Conservation (phyloP, 2,329 filamentous ascomycete species). For the Xylaria sp. region DNA sequence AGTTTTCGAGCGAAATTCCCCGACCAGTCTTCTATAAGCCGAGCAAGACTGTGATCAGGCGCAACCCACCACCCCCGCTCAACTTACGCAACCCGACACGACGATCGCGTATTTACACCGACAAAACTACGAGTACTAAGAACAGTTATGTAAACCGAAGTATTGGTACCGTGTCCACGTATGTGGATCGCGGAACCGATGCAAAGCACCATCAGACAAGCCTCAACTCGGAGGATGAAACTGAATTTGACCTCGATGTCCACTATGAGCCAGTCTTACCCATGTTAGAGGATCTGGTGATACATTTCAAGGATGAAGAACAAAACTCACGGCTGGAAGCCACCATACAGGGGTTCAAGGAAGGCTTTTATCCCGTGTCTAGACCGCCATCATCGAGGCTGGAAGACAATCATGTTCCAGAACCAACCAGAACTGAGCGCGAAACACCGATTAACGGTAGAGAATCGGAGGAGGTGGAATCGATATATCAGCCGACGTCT, state of each 20-base stretch:
- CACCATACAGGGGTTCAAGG: slow-evolving; percentile 50
- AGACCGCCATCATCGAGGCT: slow-evolving; percentile 18
- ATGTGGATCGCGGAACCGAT: slow-evolving; percentile 47
- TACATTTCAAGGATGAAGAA: slow-evolving; percentile 54
- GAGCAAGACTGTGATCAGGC: slow-evolving; percentile 27
- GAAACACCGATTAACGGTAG: slow-evolving; percentile 9
- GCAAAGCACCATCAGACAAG: slow-evolving; percentile 28
- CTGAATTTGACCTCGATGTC: slow-evolving; percentile 22
- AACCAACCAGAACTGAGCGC: slow-evolving; percentile 1
- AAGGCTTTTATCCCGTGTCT: slow-evolving; percentile 40
- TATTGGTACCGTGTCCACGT: slow-evolving; percentile 26
- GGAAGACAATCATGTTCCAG: slow-evolving; percentile 8
- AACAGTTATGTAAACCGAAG: slow-evolving; percentile 30
- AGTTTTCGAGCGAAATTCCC: slow-evolving; percentile 24
- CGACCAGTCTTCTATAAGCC: slow-evolving; percentile 26
- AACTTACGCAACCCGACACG: slow-evolving; percentile 21
- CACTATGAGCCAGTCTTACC: slow-evolving; percentile 51
- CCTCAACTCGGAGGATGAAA: slow-evolving; percentile 14
- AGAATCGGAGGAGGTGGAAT: slow-evolving; percentile 14
- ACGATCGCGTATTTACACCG: slow-evolving; percentile 20
- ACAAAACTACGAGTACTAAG: slow-evolving; percentile 27
- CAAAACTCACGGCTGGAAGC: slow-evolving; percentile 48
- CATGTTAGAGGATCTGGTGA: slow-evolving; percentile 57
- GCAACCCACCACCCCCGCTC: slow-evolving; percentile 29
- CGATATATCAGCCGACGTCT: slow-evolving; percentile 23